A percentile compares a stretch with the other conserved stretches of the same genome.
Evolutionary conservation across 208 protist species (phyloP).

Genomic region (Trichomonas vaginalis): DNA sequence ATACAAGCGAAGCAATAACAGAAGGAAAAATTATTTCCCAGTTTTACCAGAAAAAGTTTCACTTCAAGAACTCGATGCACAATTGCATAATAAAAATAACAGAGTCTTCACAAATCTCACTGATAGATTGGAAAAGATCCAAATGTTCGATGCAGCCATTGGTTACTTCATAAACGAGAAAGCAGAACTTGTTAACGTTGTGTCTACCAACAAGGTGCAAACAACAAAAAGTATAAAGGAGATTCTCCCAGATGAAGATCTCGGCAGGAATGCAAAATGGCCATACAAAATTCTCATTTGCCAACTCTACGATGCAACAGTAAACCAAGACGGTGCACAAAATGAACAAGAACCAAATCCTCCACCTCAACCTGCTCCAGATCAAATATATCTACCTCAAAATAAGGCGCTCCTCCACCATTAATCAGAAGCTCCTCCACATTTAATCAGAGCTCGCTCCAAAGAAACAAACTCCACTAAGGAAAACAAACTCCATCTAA

Average conservation of each 20-base stretch:
- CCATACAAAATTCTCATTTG: not conserved
- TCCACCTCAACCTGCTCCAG: too few relatives aligned
- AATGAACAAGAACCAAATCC: not conserved
- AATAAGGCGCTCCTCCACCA: too few relatives aligned
- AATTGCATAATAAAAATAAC: not conserved
- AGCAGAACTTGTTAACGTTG: too few relatives aligned
- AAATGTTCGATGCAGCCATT: not conserved
- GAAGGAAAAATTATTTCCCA: not conserved
- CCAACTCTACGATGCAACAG: not conserved
- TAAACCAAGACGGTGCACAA: too few relatives aligned
- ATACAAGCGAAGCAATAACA: not conserved
- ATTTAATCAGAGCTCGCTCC: too few relatives aligned
- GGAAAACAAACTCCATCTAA: too few relatives aligned
- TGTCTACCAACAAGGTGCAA: too few relatives aligned
- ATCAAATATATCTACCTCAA: too few relatives aligned
- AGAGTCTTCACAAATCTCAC: not conserved
- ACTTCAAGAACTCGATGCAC: not conserved
- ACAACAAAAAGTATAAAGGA: not conserved
- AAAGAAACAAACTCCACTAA: too few relatives aligned
- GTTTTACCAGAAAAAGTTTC: not conserved
- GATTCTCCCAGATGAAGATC: not conserved
- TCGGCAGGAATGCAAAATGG: not conserved
- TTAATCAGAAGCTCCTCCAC: too few relatives aligned
- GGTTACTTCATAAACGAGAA: not conserved
- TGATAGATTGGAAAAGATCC: not conserved